phyloP scores from a whole-genome alignment of 805 yeast species.

The Metahyphopichia silvanorum region DNA sequence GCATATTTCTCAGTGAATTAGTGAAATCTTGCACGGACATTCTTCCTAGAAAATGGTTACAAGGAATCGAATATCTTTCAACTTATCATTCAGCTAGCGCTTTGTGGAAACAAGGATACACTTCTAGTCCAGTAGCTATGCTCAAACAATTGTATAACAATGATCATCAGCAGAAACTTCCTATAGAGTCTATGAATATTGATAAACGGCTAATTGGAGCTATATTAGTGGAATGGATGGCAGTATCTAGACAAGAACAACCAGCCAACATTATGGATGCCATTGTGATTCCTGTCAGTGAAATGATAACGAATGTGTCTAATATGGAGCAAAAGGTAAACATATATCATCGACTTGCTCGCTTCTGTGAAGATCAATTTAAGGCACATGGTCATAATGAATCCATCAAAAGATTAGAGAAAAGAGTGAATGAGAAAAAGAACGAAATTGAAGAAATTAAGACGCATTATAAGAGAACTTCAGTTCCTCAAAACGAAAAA shows the following conservation, averaged over 20 bases:
- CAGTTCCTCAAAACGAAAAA: slow-evolving; percentile 44
- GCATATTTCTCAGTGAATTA: slow-evolving; percentile 42
- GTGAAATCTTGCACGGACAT: slow-evolving; percentile 14
- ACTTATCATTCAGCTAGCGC: slow-evolving; percentile 54
- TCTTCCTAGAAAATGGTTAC: slow-evolving; percentile 5
- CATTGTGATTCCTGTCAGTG: slow-evolving; percentile 51
- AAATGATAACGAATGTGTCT: slow-evolving; percentile 8
- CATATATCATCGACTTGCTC: slow-evolving; percentile 60
- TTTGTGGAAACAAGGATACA: slow-evolving; percentile 63
- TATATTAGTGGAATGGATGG: slow-evolving; percentile 64
- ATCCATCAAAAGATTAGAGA: slow-evolving; percentile 40
- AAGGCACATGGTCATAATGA: slow-evolving; percentile 42
- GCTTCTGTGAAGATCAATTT: slow-evolving; percentile 68
- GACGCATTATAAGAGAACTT: slow-evolving; percentile 36
- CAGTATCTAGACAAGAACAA: slow-evolving; percentile 66
- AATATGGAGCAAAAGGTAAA: slow-evolving; percentile 31
- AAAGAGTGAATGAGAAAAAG: slow-evolving; percentile 38
- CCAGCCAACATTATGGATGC: slow-evolving; percentile 54
- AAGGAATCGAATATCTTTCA: slow-evolving; percentile 18
- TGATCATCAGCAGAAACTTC: slow-evolving; percentile 8
- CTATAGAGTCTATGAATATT: slow-evolving; percentile 14
- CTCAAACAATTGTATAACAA: slow-evolving; percentile 28
- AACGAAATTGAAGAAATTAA: slow-evolving; percentile 51
- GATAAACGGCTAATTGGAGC: slow-evolving; percentile 26
- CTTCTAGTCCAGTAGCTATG: slow-evolving; percentile 53